Evolutionary conservation across 176 grass and related monocot genomes (phyloP).

Genomic region (Eragrostis curvula): DNA sequence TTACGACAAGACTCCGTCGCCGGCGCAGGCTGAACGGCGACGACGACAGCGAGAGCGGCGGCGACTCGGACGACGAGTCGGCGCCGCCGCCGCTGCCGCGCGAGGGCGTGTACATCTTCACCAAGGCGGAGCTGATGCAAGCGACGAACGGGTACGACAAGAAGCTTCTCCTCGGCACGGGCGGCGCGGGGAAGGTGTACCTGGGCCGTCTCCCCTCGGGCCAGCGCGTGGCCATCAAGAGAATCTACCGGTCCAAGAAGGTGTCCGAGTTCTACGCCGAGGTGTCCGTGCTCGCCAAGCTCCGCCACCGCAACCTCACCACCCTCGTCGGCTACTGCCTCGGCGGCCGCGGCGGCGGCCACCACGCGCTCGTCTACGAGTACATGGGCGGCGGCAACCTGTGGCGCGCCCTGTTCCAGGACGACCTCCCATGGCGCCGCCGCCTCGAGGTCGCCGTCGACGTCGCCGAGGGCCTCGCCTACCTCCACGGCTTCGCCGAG

Average conservation of each 20-base stretch:
- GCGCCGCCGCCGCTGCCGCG: conserved; percentile 48
- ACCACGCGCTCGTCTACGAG: conserved; percentile 72
- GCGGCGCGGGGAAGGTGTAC: conserved; percentile 74
- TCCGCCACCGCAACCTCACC: conserved; percentile 69
- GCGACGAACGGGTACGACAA: conserved; percentile 66
- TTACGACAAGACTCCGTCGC: background rate
- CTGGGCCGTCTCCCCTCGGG: conserved; percentile 63
- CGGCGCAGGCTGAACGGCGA: background rate
- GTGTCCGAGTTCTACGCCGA: conserved; percentile 69
- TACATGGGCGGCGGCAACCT: conserved; percentile 81
- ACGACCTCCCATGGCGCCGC: conserved; percentile 42
- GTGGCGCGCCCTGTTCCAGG: conserved; percentile 49
- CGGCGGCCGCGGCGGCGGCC: background rate
- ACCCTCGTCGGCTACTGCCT: conserved; percentile 74
- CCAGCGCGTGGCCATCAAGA: conserved; percentile 74
- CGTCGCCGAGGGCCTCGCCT: conserved; percentile 62
- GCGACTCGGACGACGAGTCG: background rate
- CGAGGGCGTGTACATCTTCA: conserved; percentile 78
- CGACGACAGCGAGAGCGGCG: background rate
- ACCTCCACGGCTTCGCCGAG: conserved; percentile 65
- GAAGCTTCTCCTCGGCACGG: conserved; percentile 56
- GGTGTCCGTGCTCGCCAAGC: conserved; percentile 69
- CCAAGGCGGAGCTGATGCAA: conserved; percentile 61
- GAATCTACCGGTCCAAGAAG: conserved; percentile 61
- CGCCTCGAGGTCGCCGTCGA: conserved; percentile 58